Percentiles rank a stretch among this genome's conserved stretches.
Evolutionary conservation across 2,329 filamentous ascomycete species (phyloP).

Genomic region (Myriosclerotinia duriaeana): DNA sequence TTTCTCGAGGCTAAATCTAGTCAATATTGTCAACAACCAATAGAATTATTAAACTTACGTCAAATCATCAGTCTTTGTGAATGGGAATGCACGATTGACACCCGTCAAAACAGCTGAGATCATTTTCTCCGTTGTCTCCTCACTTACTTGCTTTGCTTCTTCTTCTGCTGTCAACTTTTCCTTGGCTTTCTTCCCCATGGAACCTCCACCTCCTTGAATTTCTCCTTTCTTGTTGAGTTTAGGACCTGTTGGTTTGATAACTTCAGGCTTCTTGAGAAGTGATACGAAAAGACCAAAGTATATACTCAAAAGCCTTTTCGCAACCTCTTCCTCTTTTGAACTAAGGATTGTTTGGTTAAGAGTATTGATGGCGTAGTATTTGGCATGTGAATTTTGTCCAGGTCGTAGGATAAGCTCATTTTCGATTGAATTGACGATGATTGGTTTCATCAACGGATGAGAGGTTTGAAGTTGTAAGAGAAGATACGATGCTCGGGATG

Average conservation of each 20-base stretch:
- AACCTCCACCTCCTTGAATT: constrained; percentile 54
- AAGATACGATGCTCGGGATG: constrained; percentile 88
- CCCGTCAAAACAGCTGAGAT: constrained; percentile 89
- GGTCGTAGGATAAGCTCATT: constrained; percentile 84
- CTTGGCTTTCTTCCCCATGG: constrained; percentile 52
- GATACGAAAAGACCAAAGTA: constrained; percentile 89
- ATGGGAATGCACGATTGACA: constrained; percentile 94
- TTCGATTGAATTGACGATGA: constrained; percentile 82
- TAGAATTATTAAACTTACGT: constrained; percentile 51
- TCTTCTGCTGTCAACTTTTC: constrained; percentile 42
- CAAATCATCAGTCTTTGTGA: constrained; percentile 76
- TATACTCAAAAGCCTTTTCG: constrained; percentile 78
- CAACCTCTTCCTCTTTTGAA: constrained; percentile 75
- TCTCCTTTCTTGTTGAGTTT: constrained; percentile 51
- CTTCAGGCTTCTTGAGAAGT: constrained; percentile 64
- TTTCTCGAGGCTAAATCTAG: constrained; percentile 64
- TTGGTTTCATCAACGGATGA: constrained; percentile 90
- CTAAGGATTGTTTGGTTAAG: constrained; percentile 95
- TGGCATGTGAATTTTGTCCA: constrained; percentile 82
- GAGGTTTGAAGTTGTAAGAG: constrained; percentile 86
- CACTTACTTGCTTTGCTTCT: constrained; percentile 43
- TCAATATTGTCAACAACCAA: constrained; percentile 28
- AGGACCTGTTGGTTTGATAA: constrained; percentile 42
- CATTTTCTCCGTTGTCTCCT: constrained; percentile 75
- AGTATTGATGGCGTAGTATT: constrained; percentile 95